Evolutionary conservation across 225 moss, liverwort and hornwort genomes (phyloP).

Genomic region (Rhytidiadelphus loreus): DNA sequence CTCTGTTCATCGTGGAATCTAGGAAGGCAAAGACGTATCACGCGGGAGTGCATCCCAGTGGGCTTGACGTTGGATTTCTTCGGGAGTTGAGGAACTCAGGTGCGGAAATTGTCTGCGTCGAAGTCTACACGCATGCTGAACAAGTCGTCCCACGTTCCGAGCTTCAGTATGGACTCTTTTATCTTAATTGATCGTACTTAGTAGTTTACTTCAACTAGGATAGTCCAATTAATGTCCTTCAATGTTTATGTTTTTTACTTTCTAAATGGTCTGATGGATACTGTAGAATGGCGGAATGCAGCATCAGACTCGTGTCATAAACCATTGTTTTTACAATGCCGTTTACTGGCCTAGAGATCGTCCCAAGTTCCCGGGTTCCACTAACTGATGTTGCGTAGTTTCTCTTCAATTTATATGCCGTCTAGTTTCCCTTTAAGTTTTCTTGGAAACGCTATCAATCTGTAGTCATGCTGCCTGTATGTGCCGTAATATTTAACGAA

Average conservation of each 20-base stretch:
- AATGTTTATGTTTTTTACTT: neutral
- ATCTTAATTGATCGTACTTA: neutral
- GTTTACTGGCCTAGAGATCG: neutral
- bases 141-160: conserved; percentile 59
- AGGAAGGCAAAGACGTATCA: conserved; percentile 86
- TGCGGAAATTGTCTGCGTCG: conserved; percentile 69
- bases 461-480: neutral
- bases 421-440: neutral
- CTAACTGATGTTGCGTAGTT: neutral
- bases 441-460: neutral
- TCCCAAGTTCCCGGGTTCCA: neutral
- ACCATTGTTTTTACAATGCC: neutral
- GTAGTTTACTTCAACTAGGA: neutral
- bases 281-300: neutral
- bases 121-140: conserved; percentile 76
- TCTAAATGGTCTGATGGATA: neutral
- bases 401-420: neutral
- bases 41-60: conserved; percentile 87
- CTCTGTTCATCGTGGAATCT: neutral
- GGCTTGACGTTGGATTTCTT: conserved; percentile 66
- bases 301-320: neutral
- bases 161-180: conserved; percentile 43
- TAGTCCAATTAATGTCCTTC: neutral
- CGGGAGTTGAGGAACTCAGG: conserved; percentile 53
- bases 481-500: neutral